Conservation (phyloP, 495 filamentous ascomycete species). For the Paragyromitra xinjiangensis region DNA sequence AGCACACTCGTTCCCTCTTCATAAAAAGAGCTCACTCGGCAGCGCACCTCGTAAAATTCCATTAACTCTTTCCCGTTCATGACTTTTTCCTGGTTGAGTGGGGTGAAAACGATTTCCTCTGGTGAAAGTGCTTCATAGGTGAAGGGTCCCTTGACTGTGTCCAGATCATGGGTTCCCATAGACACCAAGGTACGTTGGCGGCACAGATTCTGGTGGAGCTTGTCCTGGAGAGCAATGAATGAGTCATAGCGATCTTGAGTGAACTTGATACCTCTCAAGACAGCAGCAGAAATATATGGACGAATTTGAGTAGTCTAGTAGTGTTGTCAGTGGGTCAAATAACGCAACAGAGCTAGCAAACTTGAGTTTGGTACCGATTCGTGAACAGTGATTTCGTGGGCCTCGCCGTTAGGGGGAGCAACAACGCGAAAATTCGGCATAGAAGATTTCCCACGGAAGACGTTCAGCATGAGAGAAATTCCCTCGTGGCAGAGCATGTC, state of each 20-base stretch:
- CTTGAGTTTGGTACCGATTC: conserved; percentile 64
- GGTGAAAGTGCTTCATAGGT: conserved; percentile 92
- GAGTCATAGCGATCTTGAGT: conserved; percentile 89
- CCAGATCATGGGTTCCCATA: conserved; percentile 96
- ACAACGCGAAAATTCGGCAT: conserved; percentile 81
- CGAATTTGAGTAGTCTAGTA: conserved; percentile 76
- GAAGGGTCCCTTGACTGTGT: conserved; percentile 93
- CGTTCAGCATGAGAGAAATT: conserved; percentile 92
- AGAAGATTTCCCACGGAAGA: conserved; percentile 79
- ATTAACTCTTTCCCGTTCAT: conserved; percentile 92
- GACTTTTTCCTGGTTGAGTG: conserved; percentile 86
- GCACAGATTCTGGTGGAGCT: conserved; percentile 95
- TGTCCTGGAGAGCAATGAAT: conserved; percentile 98
- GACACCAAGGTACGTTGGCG: conserved; percentile 90
- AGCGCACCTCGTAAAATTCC: conserved; percentile 82
- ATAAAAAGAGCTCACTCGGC: conserved; percentile 16
- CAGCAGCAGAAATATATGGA: conserved; percentile 84
- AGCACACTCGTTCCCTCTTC: conserved; percentile 16
- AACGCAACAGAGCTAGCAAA: background rate
- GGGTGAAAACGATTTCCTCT: conserved; percentile 89
- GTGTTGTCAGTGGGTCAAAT: conserved; percentile 20
- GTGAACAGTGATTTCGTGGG: conserved; percentile 80
- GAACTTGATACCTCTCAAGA: conserved; percentile 90
- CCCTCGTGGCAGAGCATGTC: conserved; percentile 99
- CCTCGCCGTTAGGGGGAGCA: conserved; percentile 73